phyloP scores from a whole-genome alignment of 805 yeast genomes.

The Blastobotrys attinorum region DNA sequence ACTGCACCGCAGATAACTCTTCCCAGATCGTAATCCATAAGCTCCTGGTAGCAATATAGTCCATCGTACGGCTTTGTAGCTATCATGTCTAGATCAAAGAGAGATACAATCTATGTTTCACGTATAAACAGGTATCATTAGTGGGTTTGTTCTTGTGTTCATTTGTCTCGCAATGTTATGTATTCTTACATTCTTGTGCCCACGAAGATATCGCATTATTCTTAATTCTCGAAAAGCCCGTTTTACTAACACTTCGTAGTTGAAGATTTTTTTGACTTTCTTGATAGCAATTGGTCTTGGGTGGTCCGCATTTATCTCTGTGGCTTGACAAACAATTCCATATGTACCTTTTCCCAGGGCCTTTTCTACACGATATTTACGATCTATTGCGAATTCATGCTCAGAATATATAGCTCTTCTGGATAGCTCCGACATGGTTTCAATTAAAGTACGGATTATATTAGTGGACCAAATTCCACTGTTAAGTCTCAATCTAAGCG shows the following conservation, averaged over 20 bases:
- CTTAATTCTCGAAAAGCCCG: slow-evolving; percentile 80
- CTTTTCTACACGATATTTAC: slow-evolving; percentile 48
- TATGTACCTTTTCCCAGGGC: slow-evolving; percentile 79
- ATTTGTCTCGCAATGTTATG: neutral
- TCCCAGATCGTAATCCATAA: slow-evolving; percentile 74
- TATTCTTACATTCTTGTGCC: slow-evolving; percentile 60
- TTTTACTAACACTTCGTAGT: slow-evolving; percentile 56
- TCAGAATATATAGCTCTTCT: slow-evolving; percentile 1
- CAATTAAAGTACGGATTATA: too few relatives aligned
- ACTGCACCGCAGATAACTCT: slow-evolving; percentile 58
- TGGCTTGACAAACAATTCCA: slow-evolving; percentile 76
- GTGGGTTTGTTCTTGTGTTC: too few relatives aligned
- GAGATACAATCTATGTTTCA: slow-evolving; percentile 45
- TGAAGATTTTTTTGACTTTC: slow-evolving; percentile 65
- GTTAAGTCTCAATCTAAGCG: too few relatives aligned
- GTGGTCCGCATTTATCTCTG: slow-evolving; percentile 38
- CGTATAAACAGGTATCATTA: neutral
- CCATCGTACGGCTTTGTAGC: slow-evolving; percentile 68
- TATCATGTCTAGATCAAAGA: slow-evolving; percentile 69
- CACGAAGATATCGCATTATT: slow-evolving; percentile 73
- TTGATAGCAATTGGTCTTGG: slow-evolving; percentile 58
- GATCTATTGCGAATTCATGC: slow-evolving; percentile 47
- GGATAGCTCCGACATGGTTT: neutral
- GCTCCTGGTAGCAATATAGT: slow-evolving; percentile 79
- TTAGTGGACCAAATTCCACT: too few relatives aligned